phyloP scores from a whole-genome alignment of 306 rosid species.

The Glycine tomentella region DNA sequence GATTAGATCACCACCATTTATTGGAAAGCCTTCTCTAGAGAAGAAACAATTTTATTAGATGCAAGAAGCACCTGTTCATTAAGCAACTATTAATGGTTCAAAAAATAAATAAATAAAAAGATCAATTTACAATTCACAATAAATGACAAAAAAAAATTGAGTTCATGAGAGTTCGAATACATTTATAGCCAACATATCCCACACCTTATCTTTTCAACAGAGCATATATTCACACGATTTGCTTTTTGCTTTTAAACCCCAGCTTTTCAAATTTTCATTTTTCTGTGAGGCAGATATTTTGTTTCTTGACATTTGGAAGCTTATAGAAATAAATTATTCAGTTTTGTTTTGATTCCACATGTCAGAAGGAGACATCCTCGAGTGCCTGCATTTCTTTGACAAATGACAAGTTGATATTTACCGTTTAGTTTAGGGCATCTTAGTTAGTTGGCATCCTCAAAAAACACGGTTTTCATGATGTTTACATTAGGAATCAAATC shows the following conservation, averaged over 20 bases:
- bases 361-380: constrained; percentile 25
- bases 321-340: constrained; percentile 35
- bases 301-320: constrained; percentile 28
- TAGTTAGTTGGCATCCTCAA: constrained; percentile 40
- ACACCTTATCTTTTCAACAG: not conserved
- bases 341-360: constrained; percentile 27
- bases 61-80: not conserved
- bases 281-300: constrained; percentile 29
- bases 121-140: too few species aligned
- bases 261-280: too few species aligned
- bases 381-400: constrained; percentile 4
- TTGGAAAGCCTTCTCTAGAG: too few species aligned
- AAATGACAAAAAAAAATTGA: too few species aligned
- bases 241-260: constrained; percentile 28
- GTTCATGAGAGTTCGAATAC: not conserved
- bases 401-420: too few species aligned
- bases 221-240: constrained; percentile 43
- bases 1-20: too few species aligned
- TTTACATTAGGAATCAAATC: constrained; percentile 36
- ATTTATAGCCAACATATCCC: not conserved
- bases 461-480: not conserved
- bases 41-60: too few species aligned
- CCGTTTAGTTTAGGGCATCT: constrained; percentile 18
- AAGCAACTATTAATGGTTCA: not conserved
- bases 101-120: not conserved